A percentile compares a stretch with the other conserved stretches of the same genome.
phyloP scores from a whole-genome alignment of 345 rosid species.

The Sisymbrium altissimum region DNA sequence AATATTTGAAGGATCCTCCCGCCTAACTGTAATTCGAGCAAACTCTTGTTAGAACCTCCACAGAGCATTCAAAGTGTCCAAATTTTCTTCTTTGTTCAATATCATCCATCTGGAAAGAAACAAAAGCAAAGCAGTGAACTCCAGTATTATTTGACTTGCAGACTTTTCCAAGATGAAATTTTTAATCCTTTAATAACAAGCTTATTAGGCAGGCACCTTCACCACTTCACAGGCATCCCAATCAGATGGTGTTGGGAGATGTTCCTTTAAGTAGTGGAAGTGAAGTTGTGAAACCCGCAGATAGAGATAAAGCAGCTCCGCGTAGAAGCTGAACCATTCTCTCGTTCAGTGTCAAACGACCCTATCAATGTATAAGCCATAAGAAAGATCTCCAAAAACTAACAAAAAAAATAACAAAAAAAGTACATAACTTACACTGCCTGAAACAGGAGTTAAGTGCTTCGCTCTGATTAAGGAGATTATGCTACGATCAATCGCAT shows the following conservation, averaged over 20 bases:
- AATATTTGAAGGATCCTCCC: neutral
- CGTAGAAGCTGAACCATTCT: slow-evolving; percentile 57
- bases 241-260: slow-evolving; percentile 35
- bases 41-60: slow-evolving; percentile 67
- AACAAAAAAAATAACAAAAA: neutral
- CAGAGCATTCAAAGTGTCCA: slow-evolving; percentile 69
- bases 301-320: slow-evolving; percentile 77
- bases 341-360: slow-evolving; percentile 57
- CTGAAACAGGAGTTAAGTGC: neutral
- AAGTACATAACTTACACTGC: slow-evolving; percentile 5
- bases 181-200: too few species aligned
- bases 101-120: slow-evolving; percentile 48
- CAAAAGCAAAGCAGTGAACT: neutral
- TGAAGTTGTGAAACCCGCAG: slow-evolving; percentile 62
- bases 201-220: too few species aligned
- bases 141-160: slow-evolving; percentile 1
- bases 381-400: neutral
- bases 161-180: too few species aligned
- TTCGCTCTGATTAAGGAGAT: neutral
- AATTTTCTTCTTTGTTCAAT: slow-evolving; percentile 38
- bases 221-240: slow-evolving; percentile 40
- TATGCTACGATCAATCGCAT: neutral
- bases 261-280: slow-evolving; percentile 33
- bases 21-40: slow-evolving; percentile 36
- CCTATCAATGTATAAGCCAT: too few species aligned